Base-by-base conservation (phyloP, 2,329 filamentous ascomycete genomes). In the Microsporum canis region DNA sequence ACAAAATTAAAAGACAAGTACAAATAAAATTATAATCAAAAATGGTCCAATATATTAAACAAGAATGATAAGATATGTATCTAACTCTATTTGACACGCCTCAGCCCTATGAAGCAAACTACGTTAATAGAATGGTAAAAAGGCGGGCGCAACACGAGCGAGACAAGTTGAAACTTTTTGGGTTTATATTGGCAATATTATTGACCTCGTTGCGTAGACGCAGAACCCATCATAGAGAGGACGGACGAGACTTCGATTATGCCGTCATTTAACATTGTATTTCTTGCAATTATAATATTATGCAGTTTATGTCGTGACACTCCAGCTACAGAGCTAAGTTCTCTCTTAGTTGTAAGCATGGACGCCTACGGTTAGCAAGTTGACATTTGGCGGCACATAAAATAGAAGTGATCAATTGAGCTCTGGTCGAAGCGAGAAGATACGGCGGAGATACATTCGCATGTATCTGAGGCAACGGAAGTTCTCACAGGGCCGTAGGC, bases 231-330 rank as follows among this genome's bases (percentile, higher is more conserved):
- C 55, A 57, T 58, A 59, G 38, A 67, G 65, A 65, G 58, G 67
- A 70, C 67, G 65, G 65, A 76, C 71, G 70, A 76, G 73, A 72
- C 75, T 77, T 77, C 75, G 75, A 77, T 72, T 67, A 69, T 75
- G 75, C 75, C 74, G 58, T 63, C 34, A 58, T 64, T 34, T 41
- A 43, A 43, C 33, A 49, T 23, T 39, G 8, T 5, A 7, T 31
- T 51, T 3, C 27, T 51, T 29, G 45, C n/a, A n/a, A n/a, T n/a
- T 56, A 17, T 51, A 12, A 27, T 45, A n/a, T 14, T 23, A 23
- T 23, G 17, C 17, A 23, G 17, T 23, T 23, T 47, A 47, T 47
- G 23, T 43, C 39, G 4, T 43, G 34, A 5, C 10, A 36, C 10
- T 36, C 34, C 34, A 14, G 43, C 2, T 14, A 23, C 17, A 23